Percentiles rank a stretch among this genome's conserved stretches.
Evolutionary conservation across 192 early-diverging fungal species (phyloP).

Genomic region (Mortierella claussenii): DNA sequence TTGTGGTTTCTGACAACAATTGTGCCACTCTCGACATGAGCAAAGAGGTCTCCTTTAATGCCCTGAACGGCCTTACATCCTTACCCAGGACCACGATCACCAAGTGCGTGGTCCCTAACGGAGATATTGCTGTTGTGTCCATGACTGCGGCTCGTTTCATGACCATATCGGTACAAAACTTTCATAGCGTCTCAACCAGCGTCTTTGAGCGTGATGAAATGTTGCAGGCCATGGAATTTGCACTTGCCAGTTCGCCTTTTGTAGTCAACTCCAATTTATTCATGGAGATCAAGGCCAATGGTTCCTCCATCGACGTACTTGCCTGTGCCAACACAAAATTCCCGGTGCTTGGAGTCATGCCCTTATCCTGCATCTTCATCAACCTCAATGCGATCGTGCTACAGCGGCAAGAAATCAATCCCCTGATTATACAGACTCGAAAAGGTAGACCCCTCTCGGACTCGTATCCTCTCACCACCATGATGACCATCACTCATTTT

Average conservation of each 20-base stretch:
- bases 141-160: not conserved
- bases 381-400: not conserved
- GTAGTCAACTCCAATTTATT: not conserved
- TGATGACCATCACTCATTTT: not conserved
- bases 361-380: not conserved
- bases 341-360: too few relatives aligned
- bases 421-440: not conserved
- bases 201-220: constrained; percentile 9
- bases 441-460: not conserved
- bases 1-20: not conserved
- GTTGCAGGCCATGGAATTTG: constrained; percentile 6
- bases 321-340: too few relatives aligned
- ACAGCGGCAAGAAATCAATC: not conserved
- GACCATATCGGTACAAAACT: not conserved
- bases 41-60: not conserved
- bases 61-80: not conserved
- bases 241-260: not conserved
- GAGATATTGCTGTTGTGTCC: not conserved
- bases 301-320: not conserved
- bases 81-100: not conserved
- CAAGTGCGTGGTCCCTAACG: constrained; percentile 4
- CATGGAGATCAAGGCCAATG: not conserved
- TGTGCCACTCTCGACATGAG: not conserved
- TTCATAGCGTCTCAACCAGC: not conserved
- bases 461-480: not conserved